Evolutionary conservation across 441 rosid genomes (phyloP).

Genomic region (Manihot esculenta): DNA sequence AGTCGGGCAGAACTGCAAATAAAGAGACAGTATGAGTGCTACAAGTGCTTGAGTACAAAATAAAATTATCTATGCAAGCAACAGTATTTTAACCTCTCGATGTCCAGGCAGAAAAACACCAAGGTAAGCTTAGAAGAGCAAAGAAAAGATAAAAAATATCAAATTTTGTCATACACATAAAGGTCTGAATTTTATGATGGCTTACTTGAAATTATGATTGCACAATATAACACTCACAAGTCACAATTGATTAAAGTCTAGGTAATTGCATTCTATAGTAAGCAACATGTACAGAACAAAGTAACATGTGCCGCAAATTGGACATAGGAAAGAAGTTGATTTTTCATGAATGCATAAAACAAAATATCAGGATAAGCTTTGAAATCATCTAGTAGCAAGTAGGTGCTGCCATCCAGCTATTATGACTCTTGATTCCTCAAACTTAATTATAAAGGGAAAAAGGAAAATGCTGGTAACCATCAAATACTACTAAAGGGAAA

Average conservation of each 20-base stretch:
- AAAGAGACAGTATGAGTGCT: constrained; percentile 16
- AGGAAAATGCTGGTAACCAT: neutral
- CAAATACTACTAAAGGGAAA: neutral
- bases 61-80: neutral
- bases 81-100: neutral
- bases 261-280: neutral
- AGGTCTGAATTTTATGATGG: neutral
- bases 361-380: neutral
- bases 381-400: neutral
- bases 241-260: too few relatives aligned
- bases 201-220: neutral
- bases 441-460: neutral
- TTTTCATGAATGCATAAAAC: neutral
- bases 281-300: neutral
- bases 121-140: neutral
- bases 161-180: neutral
- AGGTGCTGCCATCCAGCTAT: neutral
- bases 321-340: neutral
- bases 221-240: too few relatives aligned
- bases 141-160: constrained; percentile 13
- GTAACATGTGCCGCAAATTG: neutral
- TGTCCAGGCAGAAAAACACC: neutral
- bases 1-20: constrained; percentile 88
- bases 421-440: neutral
- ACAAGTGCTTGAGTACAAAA: neutral